phyloP scores from a whole-genome alignment of 2,329 filamentous ascomycete species.

The Blastomyces gilchristii region DNA sequence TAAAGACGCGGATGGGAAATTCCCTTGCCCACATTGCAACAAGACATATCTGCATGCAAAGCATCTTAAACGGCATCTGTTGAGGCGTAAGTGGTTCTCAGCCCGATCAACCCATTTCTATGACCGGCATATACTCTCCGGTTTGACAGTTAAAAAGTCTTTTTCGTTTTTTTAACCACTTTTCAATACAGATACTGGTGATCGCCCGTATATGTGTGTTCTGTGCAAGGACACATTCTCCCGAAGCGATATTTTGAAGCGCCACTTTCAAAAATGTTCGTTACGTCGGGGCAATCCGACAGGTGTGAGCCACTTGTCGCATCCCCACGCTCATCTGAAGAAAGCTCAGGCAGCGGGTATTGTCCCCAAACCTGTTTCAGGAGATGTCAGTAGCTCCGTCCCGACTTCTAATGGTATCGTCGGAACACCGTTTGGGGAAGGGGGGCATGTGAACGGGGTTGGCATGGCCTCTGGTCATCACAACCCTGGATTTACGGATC shows the following conservation, averaged over 20 bases:
- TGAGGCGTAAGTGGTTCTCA: slow-evolving; percentile 69
- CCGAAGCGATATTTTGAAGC: slow-evolving; percentile 94
- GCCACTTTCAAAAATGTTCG: slow-evolving; percentile 98
- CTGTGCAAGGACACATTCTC: slow-evolving; percentile 97
- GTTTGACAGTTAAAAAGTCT: slow-evolving; percentile 8
- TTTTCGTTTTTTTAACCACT: slow-evolving; percentile 20
- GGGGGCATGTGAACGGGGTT: slow-evolving; percentile 34
- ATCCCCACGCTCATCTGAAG: slow-evolving; percentile 81
- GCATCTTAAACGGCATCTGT: slow-evolving; percentile 89
- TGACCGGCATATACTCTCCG: not conserved
- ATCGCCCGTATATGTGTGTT: slow-evolving; percentile 96
- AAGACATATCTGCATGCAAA: slow-evolving; percentile 97
- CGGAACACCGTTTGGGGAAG: slow-evolving; percentile 35
- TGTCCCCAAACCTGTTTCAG: slow-evolving; percentile 33
- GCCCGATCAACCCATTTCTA: not conserved
- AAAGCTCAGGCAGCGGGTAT: slow-evolving; percentile 46
- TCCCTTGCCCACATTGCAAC: slow-evolving; percentile 93
- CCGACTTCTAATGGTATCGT: slow-evolving; percentile 35
- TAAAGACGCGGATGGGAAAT: slow-evolving; percentile 96
- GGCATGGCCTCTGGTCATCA: slow-evolving; percentile 24
- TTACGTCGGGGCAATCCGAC: slow-evolving; percentile 92
- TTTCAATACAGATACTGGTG: slow-evolving; percentile 68
- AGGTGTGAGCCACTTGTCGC: slow-evolving; percentile 85
- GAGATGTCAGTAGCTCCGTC: slow-evolving; percentile 37
- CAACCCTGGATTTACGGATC: slow-evolving; percentile 29